Conservation (phyloP, 352 stramenopile genomes). For the Globisporangium apiculatum region DNA sequence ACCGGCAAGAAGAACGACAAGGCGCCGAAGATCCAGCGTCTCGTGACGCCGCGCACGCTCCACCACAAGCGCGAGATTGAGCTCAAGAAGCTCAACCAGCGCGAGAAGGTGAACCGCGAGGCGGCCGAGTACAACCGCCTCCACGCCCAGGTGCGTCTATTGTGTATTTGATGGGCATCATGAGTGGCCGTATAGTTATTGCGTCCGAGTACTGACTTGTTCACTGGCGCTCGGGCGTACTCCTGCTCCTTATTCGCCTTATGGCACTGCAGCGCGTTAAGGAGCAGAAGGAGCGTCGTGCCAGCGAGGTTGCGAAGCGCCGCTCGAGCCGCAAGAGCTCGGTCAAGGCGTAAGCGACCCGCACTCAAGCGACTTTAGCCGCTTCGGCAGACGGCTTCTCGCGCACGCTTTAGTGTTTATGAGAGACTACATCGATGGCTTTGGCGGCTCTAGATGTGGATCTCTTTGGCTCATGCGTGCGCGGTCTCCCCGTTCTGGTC, state of each 20-base stretch:
- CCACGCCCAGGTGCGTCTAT: constrained; percentile 83
- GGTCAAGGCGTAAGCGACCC: constrained; percentile 79
- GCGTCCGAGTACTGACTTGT: constrained; percentile 28
- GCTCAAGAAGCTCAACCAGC: constrained; percentile 79
- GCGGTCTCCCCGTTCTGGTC: not conserved
- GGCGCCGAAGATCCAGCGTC: constrained; percentile 99
- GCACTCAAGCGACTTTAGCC: not conserved
- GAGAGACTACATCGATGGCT: not conserved
- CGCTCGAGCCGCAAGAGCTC: constrained; percentile 95
- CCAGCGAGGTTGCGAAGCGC: constrained; percentile 97
- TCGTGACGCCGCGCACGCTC: constrained; percentile 96
- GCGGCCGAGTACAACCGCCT: constrained; percentile 97
- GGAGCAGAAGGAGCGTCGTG: constrained; percentile 97
- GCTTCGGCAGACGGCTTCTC: constrained; percentile 1
- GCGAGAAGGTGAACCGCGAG: constrained; percentile 91
- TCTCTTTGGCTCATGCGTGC: constrained; percentile 2
- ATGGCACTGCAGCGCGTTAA: constrained; percentile 96
- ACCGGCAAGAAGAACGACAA: constrained; percentile 98
- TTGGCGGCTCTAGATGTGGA: not conserved
- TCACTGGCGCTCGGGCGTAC: constrained; percentile 25
- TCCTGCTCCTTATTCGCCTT: constrained; percentile 90
- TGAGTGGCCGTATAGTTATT: not conserved
- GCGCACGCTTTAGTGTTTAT: not conserved
- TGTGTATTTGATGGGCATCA: not conserved
- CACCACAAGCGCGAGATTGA: constrained; percentile 93